phyloP scores from a whole-genome alignment of 2,329 filamentous ascomycete genomes.

The Colletotrichum sp. region DNA sequence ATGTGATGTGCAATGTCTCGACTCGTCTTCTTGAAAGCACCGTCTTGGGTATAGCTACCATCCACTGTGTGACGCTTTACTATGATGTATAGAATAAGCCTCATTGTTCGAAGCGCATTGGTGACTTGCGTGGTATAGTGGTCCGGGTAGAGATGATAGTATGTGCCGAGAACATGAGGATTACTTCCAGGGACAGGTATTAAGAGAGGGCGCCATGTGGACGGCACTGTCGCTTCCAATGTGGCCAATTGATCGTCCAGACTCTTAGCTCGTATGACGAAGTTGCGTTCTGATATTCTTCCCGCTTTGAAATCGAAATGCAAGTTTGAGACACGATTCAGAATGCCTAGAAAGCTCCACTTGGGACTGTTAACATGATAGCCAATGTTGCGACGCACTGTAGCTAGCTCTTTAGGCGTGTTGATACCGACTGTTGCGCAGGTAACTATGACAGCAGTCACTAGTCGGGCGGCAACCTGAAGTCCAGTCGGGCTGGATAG shows the following conservation, averaged over 20 bases:
- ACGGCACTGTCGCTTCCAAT: neutral
- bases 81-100: slow-evolving; percentile 22
- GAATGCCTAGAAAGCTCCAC: neutral
- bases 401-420: neutral
- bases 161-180: slow-evolving; percentile 11
- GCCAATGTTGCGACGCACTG: neutral
- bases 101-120: slow-evolving; percentile 26
- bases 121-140: slow-evolving; percentile 26
- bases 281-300: neutral
- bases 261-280: neutral
- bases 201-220: neutral
- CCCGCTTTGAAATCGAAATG: neutral
- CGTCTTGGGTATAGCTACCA: neutral
- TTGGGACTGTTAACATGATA: neutral
- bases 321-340: neutral
- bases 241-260: neutral
- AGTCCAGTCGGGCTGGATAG: neutral
- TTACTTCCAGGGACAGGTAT: neutral
- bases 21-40: neutral
- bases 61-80: neutral
- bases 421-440: neutral
- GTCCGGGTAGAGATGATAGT: slow-evolving; percentile 26
- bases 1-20: neutral
- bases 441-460: slow-evolving; percentile 4
- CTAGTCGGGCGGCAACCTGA: neutral